Conservation (phyloP, 1,284 basidiomycete species). For the Phellopilus nigrolimitatus region DNA sequence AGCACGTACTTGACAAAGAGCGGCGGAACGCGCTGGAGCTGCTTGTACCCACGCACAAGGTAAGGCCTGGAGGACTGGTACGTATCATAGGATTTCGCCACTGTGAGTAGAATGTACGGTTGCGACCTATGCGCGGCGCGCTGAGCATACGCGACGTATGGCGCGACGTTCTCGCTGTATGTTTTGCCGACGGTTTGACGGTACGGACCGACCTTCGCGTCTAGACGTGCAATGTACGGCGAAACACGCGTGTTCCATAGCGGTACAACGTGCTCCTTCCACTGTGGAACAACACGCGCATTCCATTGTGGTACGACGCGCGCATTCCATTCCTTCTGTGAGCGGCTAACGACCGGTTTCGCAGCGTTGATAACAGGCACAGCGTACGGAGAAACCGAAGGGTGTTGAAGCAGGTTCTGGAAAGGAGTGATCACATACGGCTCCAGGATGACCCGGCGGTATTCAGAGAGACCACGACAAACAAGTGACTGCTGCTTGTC, state of each 20-base stretch:
- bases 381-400: conserved; percentile 47
- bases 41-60: conserved; percentile 27
- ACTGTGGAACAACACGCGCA: conserved; percentile 28
- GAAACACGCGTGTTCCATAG: conserved; percentile 39
- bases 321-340: conserved; percentile 36
- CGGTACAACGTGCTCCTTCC: conserved; percentile 31
- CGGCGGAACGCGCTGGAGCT: conserved; percentile 30
- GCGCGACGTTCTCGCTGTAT: conserved; percentile 33
- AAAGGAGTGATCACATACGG: conserved; percentile 62
- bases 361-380: conserved; percentile 32
- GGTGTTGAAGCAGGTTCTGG: conserved; percentile 45
- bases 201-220: conserved; percentile 38
- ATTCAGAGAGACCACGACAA: conserved; percentile 54
- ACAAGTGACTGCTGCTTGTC: conserved; percentile 43
- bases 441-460: conserved; percentile 55
- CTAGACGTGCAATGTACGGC: conserved; percentile 33
- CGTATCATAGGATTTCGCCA: conserved; percentile 38
- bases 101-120: conserved; percentile 38
- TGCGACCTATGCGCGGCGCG: conserved; percentile 37
- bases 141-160: conserved; percentile 30
- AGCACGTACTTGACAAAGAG: conserved; percentile 26
- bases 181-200: conserved; percentile 27
- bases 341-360: conserved; percentile 37
- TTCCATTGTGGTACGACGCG: conserved; percentile 32
- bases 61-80: conserved; percentile 41